A percentile compares a stretch with the other conserved stretches of the same genome.
These are phyloP conservation scores for Tieghemostelium lacteum DNA, from an alignment of 78 protist genomes.

Conservation along the genomic window DNA sequence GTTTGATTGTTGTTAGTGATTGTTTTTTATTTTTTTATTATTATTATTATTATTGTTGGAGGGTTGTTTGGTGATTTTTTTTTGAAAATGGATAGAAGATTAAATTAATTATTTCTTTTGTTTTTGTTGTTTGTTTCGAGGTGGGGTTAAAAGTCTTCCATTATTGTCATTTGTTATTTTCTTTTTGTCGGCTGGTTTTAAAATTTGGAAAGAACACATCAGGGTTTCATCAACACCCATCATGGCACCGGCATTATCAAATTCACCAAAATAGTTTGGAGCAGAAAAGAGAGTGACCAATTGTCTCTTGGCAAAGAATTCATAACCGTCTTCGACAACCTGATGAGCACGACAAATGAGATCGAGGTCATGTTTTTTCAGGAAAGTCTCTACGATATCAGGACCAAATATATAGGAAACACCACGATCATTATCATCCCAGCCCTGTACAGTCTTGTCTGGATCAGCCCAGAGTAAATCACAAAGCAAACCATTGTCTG, in stretches of 20 bases:
- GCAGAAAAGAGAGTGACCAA: constrained; percentile 99
- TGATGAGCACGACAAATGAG: constrained; percentile 99
- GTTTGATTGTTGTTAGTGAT: too few species aligned
- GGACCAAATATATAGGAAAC: constrained; percentile 98
- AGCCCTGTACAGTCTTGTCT: constrained; percentile 94
- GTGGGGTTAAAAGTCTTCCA: constrained; percentile 82
- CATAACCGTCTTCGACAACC: constrained; percentile 98
- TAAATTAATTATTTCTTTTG: constrained; percentile 19
- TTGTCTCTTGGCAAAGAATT: constrained; percentile 98
- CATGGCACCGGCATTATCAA: constrained; percentile 99
- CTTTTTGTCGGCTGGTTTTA: constrained; percentile 96
- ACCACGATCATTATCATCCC: constrained; percentile 99
- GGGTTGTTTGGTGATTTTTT: not conserved
- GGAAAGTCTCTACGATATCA: constrained; percentile 94
- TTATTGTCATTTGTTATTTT: constrained; percentile 36
- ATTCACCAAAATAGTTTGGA: constrained; percentile 99
- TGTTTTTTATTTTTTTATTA: too few species aligned
- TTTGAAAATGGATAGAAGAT: too few species aligned
- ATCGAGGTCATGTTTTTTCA: constrained; percentile 96
- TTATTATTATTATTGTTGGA: too few species aligned
- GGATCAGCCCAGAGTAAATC: constrained; percentile 99
- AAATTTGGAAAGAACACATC: constrained; percentile 99
- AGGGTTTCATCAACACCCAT: constrained; percentile 99
- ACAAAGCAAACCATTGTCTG: constrained; percentile 99
- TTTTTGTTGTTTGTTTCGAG: constrained; percentile 75